Base-by-base conservation (phyloP, 768 basidiomycete genomes). In the Mycena crocata region DNA sequence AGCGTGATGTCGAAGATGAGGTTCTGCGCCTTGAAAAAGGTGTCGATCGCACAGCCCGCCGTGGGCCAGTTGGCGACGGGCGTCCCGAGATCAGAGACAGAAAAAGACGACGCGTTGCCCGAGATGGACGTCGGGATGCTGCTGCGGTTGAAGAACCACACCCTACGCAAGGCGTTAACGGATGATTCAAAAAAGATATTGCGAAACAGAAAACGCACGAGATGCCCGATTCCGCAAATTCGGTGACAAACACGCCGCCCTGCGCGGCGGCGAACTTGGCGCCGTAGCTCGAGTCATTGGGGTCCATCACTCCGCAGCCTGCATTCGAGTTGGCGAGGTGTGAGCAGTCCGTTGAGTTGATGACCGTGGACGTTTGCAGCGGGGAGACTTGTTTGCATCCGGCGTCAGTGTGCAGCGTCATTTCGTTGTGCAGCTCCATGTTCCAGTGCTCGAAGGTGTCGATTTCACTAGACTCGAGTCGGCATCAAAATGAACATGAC, bases 381-480 rank as follows among this genome's bases (percentile, higher is more conserved):
- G 87, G 83, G 39, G 80, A 79, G 28, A 81, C 77, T 71, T 87
- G 84, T 0, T 75, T 84, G 76, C 91, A 91, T 6, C 89, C 88
- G 0, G 86, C 76, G 42, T 83, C 80, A 0, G 93, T 93, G 75
- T 95, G 94, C 19, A 95, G 79, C 9, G 83, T 84, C 84, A 91
- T 88, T 74, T 92, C 90, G 67, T 90, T 93, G 58, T 81, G 79
- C 4, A 82, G 81, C 44, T 85, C 85, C 52, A 85, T 74, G 77
- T 96, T 95, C 67, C 95, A 90, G 35, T 89, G 91, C 76, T 96
- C 94, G 64, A 95, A 87, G 13, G 91, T 92, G 76, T 95, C 94
- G 66, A 92, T 90, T 74, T 93, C 90, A 30, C 84, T 83, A 42
- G 28, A 17, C 23, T 49, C n/a, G 31, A 17, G 39, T 66, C 32